Evolutionary conservation across 768 basidiomycete genomes (phyloP).

Genomic region (Amanita muscaria): DNA sequence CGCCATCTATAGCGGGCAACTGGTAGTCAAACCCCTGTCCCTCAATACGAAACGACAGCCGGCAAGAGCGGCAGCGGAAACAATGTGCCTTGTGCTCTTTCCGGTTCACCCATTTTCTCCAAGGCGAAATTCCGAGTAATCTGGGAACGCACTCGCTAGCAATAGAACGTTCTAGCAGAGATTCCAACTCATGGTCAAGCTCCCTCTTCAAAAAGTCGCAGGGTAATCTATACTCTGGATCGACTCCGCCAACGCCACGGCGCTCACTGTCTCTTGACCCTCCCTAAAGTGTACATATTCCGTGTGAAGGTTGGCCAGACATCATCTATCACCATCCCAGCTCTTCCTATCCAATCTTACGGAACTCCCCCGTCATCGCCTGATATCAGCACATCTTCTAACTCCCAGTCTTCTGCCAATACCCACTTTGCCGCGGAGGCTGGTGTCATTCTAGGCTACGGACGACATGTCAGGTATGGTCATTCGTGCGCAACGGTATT

Average conservation of each 20-base stretch:
- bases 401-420: constrained; percentile 34
- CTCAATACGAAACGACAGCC: constrained; percentile 38
- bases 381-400: constrained; percentile 23
- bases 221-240: constrained; percentile 10
- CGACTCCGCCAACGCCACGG: constrained; percentile 24
- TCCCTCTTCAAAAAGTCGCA: constrained; percentile 48
- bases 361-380: constrained; percentile 19
- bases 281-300: constrained; percentile 61
- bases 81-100: constrained; percentile 71
- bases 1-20: constrained; percentile 82
- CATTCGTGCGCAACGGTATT: constrained; percentile 76
- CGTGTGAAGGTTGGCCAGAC: constrained; percentile 35
- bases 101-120: constrained; percentile 52
- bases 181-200: constrained; percentile 53
- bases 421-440: constrained; percentile 77
- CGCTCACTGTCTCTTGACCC: constrained; percentile 21
- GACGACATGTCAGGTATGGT: constrained; percentile 85
- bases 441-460: constrained; percentile 83
- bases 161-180: constrained; percentile 23
- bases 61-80: constrained; percentile 33
- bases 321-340: constrained; percentile 21
- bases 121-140: constrained; percentile 17
- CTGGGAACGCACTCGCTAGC: constrained; percentile 25
- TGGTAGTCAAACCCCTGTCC: constrained; percentile 81
- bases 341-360: no score